These are phyloP conservation scores for Macrolepiota fuliginosa DNA, from an alignment of 768 basidiomycete genomes.

Conservation along the genomic window DNA sequence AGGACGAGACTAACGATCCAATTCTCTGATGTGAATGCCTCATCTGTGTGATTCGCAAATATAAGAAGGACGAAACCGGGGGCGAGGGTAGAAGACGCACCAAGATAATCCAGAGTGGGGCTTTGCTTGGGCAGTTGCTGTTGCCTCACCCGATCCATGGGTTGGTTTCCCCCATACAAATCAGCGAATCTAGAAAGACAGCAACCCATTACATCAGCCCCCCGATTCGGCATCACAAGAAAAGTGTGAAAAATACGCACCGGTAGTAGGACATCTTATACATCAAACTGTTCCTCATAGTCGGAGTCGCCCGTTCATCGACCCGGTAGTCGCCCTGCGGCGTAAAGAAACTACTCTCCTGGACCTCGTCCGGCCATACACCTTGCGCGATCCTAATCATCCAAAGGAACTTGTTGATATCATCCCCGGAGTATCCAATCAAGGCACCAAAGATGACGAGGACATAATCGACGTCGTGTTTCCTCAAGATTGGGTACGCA, in stretches of 20 bases:
- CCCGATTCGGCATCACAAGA: not conserved
- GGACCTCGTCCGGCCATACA: slow-evolving; percentile 97
- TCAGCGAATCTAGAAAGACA: slow-evolving; percentile 73
- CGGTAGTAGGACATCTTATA: slow-evolving; percentile 99
- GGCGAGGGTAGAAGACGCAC: slow-evolving; percentile 38
- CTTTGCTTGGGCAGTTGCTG: slow-evolving; percentile 76
- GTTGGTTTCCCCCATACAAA: slow-evolving; percentile 72
- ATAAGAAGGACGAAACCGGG: not conserved
- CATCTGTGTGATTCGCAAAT: slow-evolving; percentile 51
- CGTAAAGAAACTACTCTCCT: slow-evolving; percentile 93
- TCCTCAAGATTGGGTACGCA: slow-evolving; percentile 94
- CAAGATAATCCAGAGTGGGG: slow-evolving; percentile 85
- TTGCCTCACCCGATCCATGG: slow-evolving; percentile 84
- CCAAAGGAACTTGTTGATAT: slow-evolving; percentile 99
- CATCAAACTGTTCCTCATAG: slow-evolving; percentile 97
- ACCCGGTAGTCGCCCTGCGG: slow-evolving; percentile 89
- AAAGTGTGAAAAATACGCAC: slow-evolving; percentile 30
- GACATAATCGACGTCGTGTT: slow-evolving; percentile 97
- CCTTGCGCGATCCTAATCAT: slow-evolving; percentile 96
- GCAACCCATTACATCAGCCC: slow-evolving; percentile 1
- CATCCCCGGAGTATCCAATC: slow-evolving; percentile 96
- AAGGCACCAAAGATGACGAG: slow-evolving; percentile 97
- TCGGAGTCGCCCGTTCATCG: slow-evolving; percentile 76
- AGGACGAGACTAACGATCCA: slow-evolving; percentile 77
- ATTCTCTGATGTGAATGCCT: slow-evolving; percentile 99